These are phyloP conservation scores for Hirsutella minnesotensis DNA, from an alignment of 2,329 filamentous ascomycete species.

Conservation along the genomic window DNA sequence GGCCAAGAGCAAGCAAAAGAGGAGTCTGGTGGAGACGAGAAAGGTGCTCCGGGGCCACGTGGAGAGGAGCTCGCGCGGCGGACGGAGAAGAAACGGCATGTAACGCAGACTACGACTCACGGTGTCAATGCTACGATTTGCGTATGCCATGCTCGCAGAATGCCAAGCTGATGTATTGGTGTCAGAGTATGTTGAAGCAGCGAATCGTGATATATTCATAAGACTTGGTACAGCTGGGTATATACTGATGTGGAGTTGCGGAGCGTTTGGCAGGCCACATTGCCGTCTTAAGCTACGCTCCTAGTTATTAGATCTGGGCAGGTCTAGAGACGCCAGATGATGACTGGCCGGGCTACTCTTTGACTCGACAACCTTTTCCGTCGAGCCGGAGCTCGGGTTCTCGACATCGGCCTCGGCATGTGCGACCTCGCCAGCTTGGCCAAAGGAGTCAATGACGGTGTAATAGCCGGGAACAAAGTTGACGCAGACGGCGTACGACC, in stretches of 20 bases:
- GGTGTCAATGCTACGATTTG: no score
- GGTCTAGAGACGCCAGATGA: no score
- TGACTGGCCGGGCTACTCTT: background rate
- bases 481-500: constrained; percentile 44
- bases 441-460: constrained; percentile 47
- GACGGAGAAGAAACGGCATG: constrained; percentile 59
- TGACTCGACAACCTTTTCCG: constrained; percentile 3
- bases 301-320: no score
- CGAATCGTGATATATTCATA: no score
- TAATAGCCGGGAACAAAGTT: constrained; percentile 58
- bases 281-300: no score
- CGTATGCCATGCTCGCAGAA: no score
- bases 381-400: background rate
- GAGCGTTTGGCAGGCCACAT: no score
- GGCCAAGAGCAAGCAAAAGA: constrained; percentile 90
- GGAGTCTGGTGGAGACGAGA: constrained; percentile 76
- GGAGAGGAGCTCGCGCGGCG: constrained; percentile 72
- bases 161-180: no score
- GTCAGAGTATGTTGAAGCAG: no score
- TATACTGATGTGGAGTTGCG: no score
- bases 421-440: constrained; percentile 21
- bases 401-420: constrained; percentile 11
- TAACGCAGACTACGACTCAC: constrained; percentile 7
- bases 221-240: no score
- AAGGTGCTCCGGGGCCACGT: constrained; percentile 73